Evolutionary conservation across 129 eudicot genomes (phyloP).

Genomic region (Centrapalus pauciflorus): DNA sequence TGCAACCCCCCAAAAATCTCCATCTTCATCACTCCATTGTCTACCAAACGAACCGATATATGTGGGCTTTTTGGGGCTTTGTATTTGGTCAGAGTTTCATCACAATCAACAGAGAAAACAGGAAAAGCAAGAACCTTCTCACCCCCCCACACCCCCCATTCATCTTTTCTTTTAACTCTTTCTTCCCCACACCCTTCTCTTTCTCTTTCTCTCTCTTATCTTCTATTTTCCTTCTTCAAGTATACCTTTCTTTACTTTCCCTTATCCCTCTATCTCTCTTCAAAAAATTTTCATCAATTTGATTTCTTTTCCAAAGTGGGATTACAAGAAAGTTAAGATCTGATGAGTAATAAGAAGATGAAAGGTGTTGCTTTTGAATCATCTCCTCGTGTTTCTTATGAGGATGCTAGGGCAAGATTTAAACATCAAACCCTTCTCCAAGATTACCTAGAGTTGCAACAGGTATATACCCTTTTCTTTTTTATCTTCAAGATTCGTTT

Average conservation of each 20-base stretch:
- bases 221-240: slow-evolving; percentile 1
- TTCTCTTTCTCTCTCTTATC: slow-evolving; percentile 15
- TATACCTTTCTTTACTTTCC: neutral
- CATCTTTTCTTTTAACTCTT: slow-evolving; percentile 13
- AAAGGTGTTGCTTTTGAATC: slow-evolving; percentile 52
- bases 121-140: slow-evolving; percentile 61
- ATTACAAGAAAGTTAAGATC: slow-evolving; percentile 31
- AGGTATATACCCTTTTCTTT: slow-evolving; percentile 32
- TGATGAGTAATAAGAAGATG: slow-evolving; percentile 57
- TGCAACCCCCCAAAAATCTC: slow-evolving; percentile 69
- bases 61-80: slow-evolving; percentile 82
- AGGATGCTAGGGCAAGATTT: slow-evolving; percentile 45
- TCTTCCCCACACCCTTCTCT: slow-evolving; percentile 22
- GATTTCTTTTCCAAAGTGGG: slow-evolving; percentile 13
- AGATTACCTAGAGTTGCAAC: slow-evolving; percentile 55
- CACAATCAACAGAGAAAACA: slow-evolving; percentile 53
- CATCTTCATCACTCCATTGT: slow-evolving; percentile 82
- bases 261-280: slow-evolving; percentile 11
- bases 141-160: slow-evolving; percentile 19
- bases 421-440: slow-evolving; percentile 69
- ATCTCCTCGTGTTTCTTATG: slow-evolving; percentile 28
- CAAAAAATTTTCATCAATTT: neutral
- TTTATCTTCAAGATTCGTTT: neutral
- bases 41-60: slow-evolving; percentile 42
- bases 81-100: slow-evolving; percentile 54